Base-by-base conservation (phyloP, 2,329 filamentous ascomycete genomes). In the Hypomyces rosellus region DNA sequence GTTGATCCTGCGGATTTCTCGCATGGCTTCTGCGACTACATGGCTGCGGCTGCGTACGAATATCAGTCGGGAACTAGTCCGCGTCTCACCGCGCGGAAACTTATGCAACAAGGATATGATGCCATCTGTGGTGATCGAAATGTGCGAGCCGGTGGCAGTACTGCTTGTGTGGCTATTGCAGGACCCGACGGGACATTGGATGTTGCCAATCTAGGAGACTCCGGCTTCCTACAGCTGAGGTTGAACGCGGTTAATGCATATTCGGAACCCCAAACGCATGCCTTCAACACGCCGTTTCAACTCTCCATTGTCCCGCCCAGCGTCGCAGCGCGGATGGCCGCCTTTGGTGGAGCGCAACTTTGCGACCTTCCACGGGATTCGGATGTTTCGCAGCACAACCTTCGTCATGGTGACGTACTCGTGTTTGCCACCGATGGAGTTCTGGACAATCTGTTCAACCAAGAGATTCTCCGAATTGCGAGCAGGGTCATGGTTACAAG, bases 261-360 rank as follows among this genome's bases (percentile, higher is more conserved):
- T 63, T 95, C 90, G 2, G 80, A 84, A 44, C 86, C 89, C 20
- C 93, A 99, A 69, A 96, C 90, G 1, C 93, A 99, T 67, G 90
- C 86, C 40, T 99, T 99, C 78, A 99, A 99, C 69, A 97, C 93
- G 0, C 93, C 93, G 0, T 99, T 88, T 64, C 93, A 99, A 68
- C 80, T 99, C 38, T 92, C 89, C 48, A 84, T 96, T 48, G 85
- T 96, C 7, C 92, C 93, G 1, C 81, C 86, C 3, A 82, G 80
- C 59, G 85, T 96, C 69, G 79, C 89, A 50, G 81, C 83, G 18
- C 88, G 93, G 61, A 86, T 90, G 60, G 82, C 84, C 12, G 81
- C 89, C 25, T 97, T 96, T 66, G 92, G 92, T 16, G 89, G 89
- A 41, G 76, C 80, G 2, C 87, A 87, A 55, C 80, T 96, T 22